These are phyloP conservation scores for Setaria viridis DNA, from an alignment of 202 grass and related monocot species.

Conservation along the genomic window DNA sequence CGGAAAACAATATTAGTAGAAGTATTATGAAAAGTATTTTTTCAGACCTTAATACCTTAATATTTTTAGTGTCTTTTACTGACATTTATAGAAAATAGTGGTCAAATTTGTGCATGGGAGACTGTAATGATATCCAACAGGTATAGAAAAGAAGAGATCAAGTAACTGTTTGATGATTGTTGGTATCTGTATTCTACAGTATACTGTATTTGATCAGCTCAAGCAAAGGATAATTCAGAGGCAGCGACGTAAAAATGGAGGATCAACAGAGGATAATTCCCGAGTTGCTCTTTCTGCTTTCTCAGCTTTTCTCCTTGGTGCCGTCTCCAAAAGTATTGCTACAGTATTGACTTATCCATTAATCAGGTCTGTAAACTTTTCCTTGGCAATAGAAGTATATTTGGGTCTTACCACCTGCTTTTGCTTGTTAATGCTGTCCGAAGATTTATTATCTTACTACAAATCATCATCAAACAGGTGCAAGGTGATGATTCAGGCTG, in stretches of 20 bases:
- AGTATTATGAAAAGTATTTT: conserved; percentile 15
- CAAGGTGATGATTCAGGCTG: conserved; percentile 97
- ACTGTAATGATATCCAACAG: background rate
- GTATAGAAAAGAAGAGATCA: background rate
- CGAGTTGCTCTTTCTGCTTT: conserved; percentile 83
- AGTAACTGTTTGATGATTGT: conserved; percentile 18
- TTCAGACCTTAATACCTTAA: background rate
- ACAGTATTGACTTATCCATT: conserved; percentile 92
- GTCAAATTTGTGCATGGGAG: background rate
- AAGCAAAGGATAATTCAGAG: conserved; percentile 70
- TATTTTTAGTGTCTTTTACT: background rate
- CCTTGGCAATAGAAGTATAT: conserved; percentile 16
- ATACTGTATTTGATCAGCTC: conserved; percentile 96
- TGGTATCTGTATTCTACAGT: conserved; percentile 59
- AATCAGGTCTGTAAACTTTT: conserved; percentile 72
- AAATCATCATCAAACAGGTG: conserved; percentile 66
- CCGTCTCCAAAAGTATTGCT: conserved; percentile 87
- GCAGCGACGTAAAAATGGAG: conserved; percentile 48
- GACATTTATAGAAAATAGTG: background rate
- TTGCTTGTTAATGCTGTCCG: conserved; percentile 27
- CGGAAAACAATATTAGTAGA: background rate
- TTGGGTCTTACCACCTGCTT: background rate
- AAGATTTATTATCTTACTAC: conserved; percentile 7
- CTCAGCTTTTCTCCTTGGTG: conserved; percentile 85
- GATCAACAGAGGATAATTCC: conserved; percentile 54